Percentiles rank a stretch among this genome's conserved stretches.
Evolutionary conservation across 495 filamentous ascomycete species (phyloP).

Genomic region (Penicillium argentinense): DNA sequence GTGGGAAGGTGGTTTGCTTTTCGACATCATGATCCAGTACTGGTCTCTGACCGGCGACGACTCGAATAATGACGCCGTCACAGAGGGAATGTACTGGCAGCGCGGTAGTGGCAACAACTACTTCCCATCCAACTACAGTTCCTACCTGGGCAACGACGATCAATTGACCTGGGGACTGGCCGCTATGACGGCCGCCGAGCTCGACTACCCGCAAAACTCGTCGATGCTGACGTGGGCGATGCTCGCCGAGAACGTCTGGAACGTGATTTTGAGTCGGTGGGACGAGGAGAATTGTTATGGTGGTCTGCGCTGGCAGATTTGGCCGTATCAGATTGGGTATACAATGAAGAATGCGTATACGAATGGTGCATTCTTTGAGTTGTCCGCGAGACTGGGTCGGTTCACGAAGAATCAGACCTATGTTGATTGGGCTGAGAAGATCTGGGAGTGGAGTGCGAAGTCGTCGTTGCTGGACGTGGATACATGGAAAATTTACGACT

Average conservation of each 20-base stretch:
- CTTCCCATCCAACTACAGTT: constrained; percentile 61
- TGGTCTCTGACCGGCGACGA: constrained; percentile 65
- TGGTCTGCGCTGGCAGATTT: constrained; percentile 53
- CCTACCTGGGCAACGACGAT: constrained; percentile 60
- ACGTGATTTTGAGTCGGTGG: constrained; percentile 59
- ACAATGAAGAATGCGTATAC: constrained; percentile 65
- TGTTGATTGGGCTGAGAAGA: constrained; percentile 64
- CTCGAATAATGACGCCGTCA: constrained; percentile 57
- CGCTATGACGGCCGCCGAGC: constrained; percentile 66
- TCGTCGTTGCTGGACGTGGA: constrained; percentile 53
- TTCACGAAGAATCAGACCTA: constrained; percentile 73
- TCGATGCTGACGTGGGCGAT: constrained; percentile 60
- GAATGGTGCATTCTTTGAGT: constrained; percentile 68
- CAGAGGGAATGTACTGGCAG: constrained; percentile 57
- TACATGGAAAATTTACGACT: constrained; percentile 62
- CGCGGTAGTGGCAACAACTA: constrained; percentile 57
- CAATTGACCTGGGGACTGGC: constrained; percentile 70
- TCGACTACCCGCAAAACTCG: constrained; percentile 59
- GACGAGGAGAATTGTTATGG: constrained; percentile 44
- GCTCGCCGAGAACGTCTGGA: constrained; percentile 72
- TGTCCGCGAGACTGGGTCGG: constrained; percentile 67
- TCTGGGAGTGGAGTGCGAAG: constrained; percentile 64
- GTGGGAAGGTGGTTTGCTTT: constrained; percentile 72
- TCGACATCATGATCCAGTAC: constrained; percentile 68
- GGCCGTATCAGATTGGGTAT: constrained; percentile 40